Conservation (phyloP, 768 basidiomycete species). For the Imleria badia region DNA sequence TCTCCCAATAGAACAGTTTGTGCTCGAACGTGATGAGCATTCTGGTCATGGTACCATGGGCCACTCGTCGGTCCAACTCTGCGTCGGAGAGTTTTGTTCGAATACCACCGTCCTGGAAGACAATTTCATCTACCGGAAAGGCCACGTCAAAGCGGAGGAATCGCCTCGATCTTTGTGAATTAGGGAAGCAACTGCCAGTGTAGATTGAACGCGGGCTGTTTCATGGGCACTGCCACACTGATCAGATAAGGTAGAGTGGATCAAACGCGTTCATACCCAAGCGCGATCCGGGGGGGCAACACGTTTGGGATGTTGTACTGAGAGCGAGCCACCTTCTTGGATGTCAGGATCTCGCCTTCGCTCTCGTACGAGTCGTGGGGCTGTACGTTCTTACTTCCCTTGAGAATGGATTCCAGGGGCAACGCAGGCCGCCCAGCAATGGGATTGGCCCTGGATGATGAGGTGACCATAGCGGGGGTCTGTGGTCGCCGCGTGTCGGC, state of each 20-base stretch:
- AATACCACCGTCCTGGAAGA: conserved; percentile 24
- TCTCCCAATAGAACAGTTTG: conserved; percentile 37
- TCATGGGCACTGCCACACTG: conserved; percentile 36
- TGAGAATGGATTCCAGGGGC: conserved; percentile 32
- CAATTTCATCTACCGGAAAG: conserved; percentile 39
- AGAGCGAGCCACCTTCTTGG: conserved; percentile 22
- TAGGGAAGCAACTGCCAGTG: conserved; percentile 52
- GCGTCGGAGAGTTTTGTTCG: conserved; percentile 33
- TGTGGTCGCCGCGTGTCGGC: conserved; percentile 16
- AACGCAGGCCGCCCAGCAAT: conserved; percentile 21
- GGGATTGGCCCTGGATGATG: conserved; percentile 20
- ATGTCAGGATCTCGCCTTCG: conserved; percentile 25
- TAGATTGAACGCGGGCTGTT: conserved; percentile 40
- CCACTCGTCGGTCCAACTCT: conserved; percentile 44
- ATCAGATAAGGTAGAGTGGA: conserved; percentile 34
- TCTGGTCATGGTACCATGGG: conserved; percentile 42
- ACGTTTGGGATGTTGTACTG: conserved; percentile 24
- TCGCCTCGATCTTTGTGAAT: conserved; percentile 32
- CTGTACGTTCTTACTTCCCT: conserved; percentile 20
- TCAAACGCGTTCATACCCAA: conserved; percentile 22
- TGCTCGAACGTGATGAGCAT: conserved; percentile 47
- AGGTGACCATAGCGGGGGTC: conserved; percentile 17
- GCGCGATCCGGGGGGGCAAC: conserved; percentile 23
- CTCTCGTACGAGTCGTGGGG: conserved; percentile 29
- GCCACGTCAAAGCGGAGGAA: conserved; percentile 51